A percentile compares a stretch with the other conserved stretches of the same genome.
Conservation (phyloP, 2,329 filamentous ascomycete genomes). For the Trichoderma aggressivum region DNA sequence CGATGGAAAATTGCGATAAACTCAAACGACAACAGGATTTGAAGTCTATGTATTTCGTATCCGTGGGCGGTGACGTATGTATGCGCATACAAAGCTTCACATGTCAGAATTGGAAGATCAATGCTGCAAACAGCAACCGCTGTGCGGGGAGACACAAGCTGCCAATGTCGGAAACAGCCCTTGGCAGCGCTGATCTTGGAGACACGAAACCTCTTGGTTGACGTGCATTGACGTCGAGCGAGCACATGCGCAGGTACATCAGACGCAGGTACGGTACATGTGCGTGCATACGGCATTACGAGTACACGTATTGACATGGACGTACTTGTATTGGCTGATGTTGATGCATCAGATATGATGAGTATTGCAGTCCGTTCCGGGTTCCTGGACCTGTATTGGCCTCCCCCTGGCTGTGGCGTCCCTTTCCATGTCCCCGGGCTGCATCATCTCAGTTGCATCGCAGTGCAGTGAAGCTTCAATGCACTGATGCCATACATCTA, state of each 20-base stretch:
- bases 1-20: background rate
- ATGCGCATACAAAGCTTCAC: background rate
- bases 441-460: background rate
- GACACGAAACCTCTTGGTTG: background rate
- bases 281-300: background rate
- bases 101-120: background rate
- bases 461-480: background rate
- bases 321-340: background rate
- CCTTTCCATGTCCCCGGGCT: background rate
- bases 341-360: background rate
- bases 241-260: background rate
- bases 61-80: background rate
- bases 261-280: background rate
- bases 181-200: constrained; percentile 10
- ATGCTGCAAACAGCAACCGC: background rate
- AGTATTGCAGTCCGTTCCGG: background rate
- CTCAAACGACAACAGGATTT: background rate
- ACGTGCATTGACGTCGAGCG: constrained; percentile 12
- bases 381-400: background rate
- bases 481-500: background rate
- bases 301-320: background rate
- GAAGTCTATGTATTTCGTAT: background rate
- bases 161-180: background rate
- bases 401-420: background rate
- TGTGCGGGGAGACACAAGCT: background rate